These are phyloP conservation scores for Echites panduratus DNA, from an alignment of 257 asterid species.

Conservation along the genomic window DNA sequence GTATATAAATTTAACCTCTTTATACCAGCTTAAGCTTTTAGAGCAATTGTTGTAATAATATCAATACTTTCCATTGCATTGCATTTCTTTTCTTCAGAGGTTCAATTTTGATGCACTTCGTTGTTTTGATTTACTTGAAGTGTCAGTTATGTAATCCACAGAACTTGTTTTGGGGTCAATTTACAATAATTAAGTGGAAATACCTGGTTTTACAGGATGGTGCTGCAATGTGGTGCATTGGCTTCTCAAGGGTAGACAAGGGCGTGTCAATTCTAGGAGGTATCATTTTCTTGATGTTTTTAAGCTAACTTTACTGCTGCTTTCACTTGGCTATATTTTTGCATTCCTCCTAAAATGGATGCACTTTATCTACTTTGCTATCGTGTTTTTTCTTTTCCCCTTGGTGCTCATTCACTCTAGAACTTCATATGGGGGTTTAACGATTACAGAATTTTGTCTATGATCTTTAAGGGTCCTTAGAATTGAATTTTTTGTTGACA, in stretches of 20 bases:
- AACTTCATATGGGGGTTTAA: too few relatives aligned
- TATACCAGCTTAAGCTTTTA: too few relatives aligned
- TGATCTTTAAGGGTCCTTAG: too few relatives aligned
- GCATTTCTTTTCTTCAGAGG: not conserved
- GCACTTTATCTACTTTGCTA: not conserved
- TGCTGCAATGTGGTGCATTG: constrained; percentile 80
- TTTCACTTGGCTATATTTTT: not conserved
- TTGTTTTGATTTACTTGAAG: too few relatives aligned
- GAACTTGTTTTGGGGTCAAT: not conserved
- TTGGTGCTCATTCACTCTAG: too few relatives aligned
- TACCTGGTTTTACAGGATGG: constrained; percentile 54
- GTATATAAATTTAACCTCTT: too few relatives aligned
- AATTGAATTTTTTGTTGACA: not conserved
- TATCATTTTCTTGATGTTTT: constrained; percentile 21
- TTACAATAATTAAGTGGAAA: not conserved
- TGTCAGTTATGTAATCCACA: not conserved
- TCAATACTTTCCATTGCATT: too few relatives aligned
- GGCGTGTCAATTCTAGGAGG: constrained; percentile 89
- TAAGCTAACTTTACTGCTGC: not conserved
- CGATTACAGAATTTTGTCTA: not conserved
- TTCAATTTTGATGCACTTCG: not conserved
- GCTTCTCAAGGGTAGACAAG: constrained; percentile 58
- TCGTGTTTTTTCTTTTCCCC: too few relatives aligned
- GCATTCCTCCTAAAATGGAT: not conserved
- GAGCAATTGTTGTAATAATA: too few relatives aligned